Conservation (phyloP, 805 yeast species). For the Kazachstania psychrophila region DNA sequence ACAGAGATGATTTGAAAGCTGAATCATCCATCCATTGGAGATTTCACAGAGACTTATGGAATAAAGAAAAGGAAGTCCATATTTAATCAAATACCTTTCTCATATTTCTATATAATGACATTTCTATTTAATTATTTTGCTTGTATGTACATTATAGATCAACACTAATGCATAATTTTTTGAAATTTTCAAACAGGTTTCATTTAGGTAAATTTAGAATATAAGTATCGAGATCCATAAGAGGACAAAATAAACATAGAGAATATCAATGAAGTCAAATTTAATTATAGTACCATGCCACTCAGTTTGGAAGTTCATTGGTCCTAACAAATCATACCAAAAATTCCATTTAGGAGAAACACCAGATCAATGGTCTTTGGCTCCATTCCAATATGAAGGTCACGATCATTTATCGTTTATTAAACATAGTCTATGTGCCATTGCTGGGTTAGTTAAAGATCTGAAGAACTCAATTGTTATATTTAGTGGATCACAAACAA, state of each 20-base stretch:
- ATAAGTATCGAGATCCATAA: constrained; percentile 1
- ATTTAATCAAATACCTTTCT: not conserved
- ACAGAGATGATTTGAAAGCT: constrained; percentile 41
- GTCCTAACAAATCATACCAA: not conserved
- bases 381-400: constrained; percentile 59
- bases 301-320: constrained; percentile 42
- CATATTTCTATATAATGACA: too few species aligned
- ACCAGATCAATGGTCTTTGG: constrained; percentile 55
- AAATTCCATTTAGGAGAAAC: constrained; percentile 35
- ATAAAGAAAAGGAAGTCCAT: constrained; percentile 47
- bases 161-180: too few species aligned
- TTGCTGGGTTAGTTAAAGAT: constrained; percentile 31
- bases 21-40: constrained; percentile 60
- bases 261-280: constrained; percentile 12
- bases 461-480: constrained; percentile 31
- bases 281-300: constrained; percentile 54
- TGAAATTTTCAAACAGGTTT: too few species aligned
- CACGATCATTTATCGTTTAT: constrained; percentile 58
- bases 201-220: too few species aligned
- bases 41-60: constrained; percentile 46
- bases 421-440: constrained; percentile 45
- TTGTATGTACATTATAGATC: too few species aligned
- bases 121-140: too few species aligned
- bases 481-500: constrained; percentile 66
- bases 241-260: too few species aligned